These are phyloP conservation scores for Trichophaea hybrida DNA, from an alignment of 2,329 filamentous ascomycete genomes.

Conservation along the genomic window DNA sequence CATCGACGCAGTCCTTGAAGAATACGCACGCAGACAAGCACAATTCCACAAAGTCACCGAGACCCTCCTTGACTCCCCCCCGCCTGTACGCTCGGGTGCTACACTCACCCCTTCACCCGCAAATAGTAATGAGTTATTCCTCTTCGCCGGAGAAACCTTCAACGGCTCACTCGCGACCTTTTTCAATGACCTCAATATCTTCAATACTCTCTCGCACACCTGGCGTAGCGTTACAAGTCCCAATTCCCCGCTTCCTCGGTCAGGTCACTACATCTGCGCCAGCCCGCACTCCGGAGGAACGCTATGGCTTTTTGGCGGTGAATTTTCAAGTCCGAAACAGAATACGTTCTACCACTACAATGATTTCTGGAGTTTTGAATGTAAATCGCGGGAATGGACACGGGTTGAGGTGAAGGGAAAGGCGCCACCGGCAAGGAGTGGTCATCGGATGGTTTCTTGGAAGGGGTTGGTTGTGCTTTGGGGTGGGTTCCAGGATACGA, in stretches of 20 bases:
- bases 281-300: conserved; percentile 81
- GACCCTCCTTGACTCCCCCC: conserved; percentile 52
- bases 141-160: conserved; percentile 93
- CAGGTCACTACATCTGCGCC: conserved; percentile 47
- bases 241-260: conserved; percentile 79
- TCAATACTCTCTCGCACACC: conserved; percentile 49
- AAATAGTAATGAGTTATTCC: conserved; percentile 60
- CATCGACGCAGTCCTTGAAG: conserved; percentile 80
- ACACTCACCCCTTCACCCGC: conserved; percentile 73
- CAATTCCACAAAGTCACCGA: conserved; percentile 91
- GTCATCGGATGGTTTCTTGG: conserved; percentile 90
- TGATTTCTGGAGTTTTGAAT: conserved; percentile 90
- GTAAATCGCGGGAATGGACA: conserved; percentile 73
- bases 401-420: conserved; percentile 55
- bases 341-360: conserved; percentile 99
- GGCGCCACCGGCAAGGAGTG: conserved; percentile 43
- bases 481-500: conserved; percentile 94
- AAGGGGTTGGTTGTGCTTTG: conserved; percentile 95
- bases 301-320: conserved; percentile 86
- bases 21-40: conserved; percentile 83
- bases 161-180: conserved; percentile 72
- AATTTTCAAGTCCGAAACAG: conserved; percentile 93
- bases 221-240: conserved; percentile 85
- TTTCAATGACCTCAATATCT: conserved; percentile 52
- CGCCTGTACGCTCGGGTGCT: conserved; percentile 62